phyloP scores from a whole-genome alignment of 371 early-diverging fungal genomes.

The Encephalitozoon romaleae region DNA sequence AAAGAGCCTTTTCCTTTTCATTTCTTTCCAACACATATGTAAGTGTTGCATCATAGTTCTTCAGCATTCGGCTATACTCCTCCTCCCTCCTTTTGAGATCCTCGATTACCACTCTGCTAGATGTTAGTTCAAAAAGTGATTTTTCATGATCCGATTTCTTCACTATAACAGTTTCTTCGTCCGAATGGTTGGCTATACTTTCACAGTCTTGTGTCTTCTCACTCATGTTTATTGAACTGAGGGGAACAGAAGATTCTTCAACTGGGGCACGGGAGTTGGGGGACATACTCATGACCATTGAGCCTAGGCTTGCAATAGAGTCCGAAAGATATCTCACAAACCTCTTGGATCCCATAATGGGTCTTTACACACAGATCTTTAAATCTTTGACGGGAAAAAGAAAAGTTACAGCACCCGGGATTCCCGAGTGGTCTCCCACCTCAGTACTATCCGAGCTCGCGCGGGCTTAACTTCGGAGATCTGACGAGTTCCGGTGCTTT shows the following conservation, averaged over 20 bases:
- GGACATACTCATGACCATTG: background rate
- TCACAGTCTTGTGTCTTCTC: background rate
- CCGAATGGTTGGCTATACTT: background rate
- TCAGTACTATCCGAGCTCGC: conserved; percentile 63
- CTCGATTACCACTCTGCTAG: background rate
- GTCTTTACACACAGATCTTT: background rate
- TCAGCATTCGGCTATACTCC: conserved; percentile 13
- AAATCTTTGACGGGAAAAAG: background rate
- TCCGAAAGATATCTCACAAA: background rate
- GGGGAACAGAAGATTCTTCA: background rate
- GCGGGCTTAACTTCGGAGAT: conserved; percentile 64
- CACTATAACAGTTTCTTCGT: background rate
- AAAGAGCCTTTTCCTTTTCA: background rate
- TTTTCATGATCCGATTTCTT: conserved; percentile 14
- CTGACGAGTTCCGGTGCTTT: conserved; percentile 63
- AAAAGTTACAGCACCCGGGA: conserved; percentile 62
- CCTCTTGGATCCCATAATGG: background rate
- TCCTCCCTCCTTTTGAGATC: conserved; percentile 18
- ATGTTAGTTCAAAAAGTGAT: background rate
- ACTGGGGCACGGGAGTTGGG: background rate
- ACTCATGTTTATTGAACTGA: background rate
- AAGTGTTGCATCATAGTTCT: conserved; percentile 34
- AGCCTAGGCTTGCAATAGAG: background rate
- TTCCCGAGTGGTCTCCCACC: conserved; percentile 64
- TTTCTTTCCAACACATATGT: conserved; percentile 27